phyloP scores from a whole-genome alignment of 208 protist genomes.

The Leishmania braziliensis region DNA sequence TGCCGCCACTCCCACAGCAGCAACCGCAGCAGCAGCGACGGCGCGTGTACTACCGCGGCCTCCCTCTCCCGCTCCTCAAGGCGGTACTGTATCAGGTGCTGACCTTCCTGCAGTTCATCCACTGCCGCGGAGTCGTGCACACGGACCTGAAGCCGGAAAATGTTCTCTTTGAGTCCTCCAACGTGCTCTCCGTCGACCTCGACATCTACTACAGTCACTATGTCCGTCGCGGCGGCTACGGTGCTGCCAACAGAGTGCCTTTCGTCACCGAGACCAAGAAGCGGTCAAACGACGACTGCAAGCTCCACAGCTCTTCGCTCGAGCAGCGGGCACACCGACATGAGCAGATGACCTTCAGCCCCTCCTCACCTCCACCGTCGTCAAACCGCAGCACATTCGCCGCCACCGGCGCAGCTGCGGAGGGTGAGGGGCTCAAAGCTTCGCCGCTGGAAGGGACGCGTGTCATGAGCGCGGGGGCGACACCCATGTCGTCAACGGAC shows the following conservation, averaged over 20 bases:
- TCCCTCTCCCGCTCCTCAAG: conserved; percentile 60
- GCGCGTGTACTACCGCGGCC: conserved; percentile 52
- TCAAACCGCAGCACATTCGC: neutral
- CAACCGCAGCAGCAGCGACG: conserved; percentile 17
- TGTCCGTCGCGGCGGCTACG: conserved; percentile 6
- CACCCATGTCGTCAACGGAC: conserved; percentile 3
- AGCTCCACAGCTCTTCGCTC: conserved; percentile 39
- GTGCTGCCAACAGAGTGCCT: neutral
- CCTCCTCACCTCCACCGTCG: neutral
- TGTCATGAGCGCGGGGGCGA: neutral
- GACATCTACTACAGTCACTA: conserved; percentile 41
- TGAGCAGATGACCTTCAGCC: conserved; percentile 14
- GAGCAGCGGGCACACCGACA: conserved; percentile 36
- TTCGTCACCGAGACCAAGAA: conserved; percentile 26
- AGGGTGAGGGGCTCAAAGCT: neutral
- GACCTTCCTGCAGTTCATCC: conserved; percentile 69
- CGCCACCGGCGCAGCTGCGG: neutral
- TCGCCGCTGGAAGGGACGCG: neutral
- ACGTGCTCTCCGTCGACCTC: conserved; percentile 40
- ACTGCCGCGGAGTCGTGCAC: conserved; percentile 70
- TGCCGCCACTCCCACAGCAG: neutral
- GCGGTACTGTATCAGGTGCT: conserved; percentile 74
- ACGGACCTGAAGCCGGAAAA: conserved; percentile 90
- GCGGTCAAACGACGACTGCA: conserved; percentile 30
- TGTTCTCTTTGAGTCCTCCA: conserved; percentile 74